A percentile compares a stretch with the other conserved stretches of the same genome.
Evolutionary conservation across 257 asterid species (phyloP).

Genomic region (Solanum raphanifolium): DNA sequence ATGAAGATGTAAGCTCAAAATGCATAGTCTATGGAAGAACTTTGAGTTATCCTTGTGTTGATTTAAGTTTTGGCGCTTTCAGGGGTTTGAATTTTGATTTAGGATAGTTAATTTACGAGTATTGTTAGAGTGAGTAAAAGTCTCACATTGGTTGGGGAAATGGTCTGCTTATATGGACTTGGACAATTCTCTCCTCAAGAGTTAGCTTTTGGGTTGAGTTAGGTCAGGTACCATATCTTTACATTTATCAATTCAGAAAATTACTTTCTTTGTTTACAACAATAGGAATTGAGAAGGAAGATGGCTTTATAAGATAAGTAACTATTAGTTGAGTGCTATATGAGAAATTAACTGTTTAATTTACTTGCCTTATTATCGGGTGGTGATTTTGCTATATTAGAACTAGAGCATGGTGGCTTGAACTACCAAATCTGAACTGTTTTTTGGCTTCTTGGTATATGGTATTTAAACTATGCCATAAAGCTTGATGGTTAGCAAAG

Average conservation of each 20-base stretch:
- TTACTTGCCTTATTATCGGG: not conserved
- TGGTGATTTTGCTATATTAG: not conserved
- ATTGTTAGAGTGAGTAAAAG: not conserved
- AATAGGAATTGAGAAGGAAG: not conserved
- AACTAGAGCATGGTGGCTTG: not conserved
- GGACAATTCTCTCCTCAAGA: not conserved
- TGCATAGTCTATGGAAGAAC: not conserved
- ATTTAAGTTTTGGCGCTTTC: not conserved
- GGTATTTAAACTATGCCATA: not conserved
- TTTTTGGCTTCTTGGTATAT: not conserved
- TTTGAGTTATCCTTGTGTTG: not conserved
- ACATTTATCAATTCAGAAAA: not conserved
- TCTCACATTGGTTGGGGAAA: too few species aligned
- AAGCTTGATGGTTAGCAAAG: not conserved
- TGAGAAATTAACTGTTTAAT: not conserved
- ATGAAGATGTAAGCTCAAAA: not conserved
- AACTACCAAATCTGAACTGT: not conserved
- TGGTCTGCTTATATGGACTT: not conserved
- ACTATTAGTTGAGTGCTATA: not conserved
- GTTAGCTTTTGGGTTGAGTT: not conserved
- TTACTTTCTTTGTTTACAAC: not conserved
- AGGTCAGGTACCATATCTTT: not conserved
- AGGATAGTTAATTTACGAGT: not conserved
- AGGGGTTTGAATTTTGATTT: not conserved
- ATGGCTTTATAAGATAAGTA: not conserved